Percentiles rank a stretch among this genome's conserved stretches.
phyloP scores from a whole-genome alignment of 1,284 basidiomycete species.

The Pyrrhoderma noxium region DNA sequence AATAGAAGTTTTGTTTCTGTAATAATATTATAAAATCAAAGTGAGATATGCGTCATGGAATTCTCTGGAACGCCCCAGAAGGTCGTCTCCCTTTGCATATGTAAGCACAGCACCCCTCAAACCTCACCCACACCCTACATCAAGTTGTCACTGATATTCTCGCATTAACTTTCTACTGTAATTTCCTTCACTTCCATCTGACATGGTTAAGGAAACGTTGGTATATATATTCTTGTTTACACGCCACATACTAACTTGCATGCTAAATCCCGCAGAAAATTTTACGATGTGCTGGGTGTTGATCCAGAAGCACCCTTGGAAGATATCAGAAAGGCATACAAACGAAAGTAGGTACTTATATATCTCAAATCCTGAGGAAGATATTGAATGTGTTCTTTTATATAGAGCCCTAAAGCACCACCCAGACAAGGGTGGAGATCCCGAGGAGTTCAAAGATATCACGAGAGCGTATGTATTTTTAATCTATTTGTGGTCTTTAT shows the following conservation, averaged over 20 bases:
- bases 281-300: constrained; percentile 83
- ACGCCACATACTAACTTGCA: constrained; percentile 6
- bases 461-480: constrained; percentile 74
- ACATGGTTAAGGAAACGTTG: constrained; percentile 68
- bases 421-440: constrained; percentile 97
- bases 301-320: constrained; percentile 68
- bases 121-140: background rate
- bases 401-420: constrained; percentile 80
- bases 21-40: too few relatives aligned
- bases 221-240: constrained; percentile 22
- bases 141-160: constrained; percentile 20
- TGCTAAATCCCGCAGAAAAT: constrained; percentile 53
- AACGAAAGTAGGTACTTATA: constrained; percentile 65
- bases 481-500: constrained; percentile 12
- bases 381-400: constrained; percentile 22
- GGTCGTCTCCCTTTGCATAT: too few relatives aligned
- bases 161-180: constrained; percentile 9
- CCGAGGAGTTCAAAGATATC: constrained; percentile 96
- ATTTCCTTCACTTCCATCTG: constrained; percentile 17
- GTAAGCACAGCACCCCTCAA: background rate
- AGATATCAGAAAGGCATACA: constrained; percentile 92
- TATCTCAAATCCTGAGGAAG: constrained; percentile 1
- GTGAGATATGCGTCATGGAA: too few relatives aligned
- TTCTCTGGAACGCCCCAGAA: too few relatives aligned
- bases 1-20: too few relatives aligned